These are phyloP conservation scores for Colletotrichum siamense DNA, from an alignment of 2,329 filamentous ascomycete species.

Conservation along the genomic window DNA sequence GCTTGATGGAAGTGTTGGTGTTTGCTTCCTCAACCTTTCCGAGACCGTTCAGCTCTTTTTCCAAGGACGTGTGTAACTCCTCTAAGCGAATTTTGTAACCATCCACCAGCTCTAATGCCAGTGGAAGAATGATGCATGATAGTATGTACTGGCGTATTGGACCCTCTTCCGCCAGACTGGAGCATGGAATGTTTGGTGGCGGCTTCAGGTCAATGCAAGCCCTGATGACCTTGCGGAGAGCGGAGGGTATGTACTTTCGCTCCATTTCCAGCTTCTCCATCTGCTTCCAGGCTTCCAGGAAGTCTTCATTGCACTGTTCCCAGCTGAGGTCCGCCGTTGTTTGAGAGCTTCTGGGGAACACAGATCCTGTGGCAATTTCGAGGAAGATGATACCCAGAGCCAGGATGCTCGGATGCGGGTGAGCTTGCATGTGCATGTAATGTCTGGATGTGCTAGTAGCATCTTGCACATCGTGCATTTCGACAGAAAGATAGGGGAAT, in stretches of 20 bases:
- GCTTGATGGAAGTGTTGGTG: fast-evolving
- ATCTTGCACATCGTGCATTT: not conserved
- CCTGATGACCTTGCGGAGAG: not conserved
- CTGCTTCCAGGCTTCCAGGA: not conserved
- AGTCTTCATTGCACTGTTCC: not conserved
- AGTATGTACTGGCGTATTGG: not conserved
- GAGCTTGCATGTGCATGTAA: not conserved
- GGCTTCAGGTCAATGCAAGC: not conserved
- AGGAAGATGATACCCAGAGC: not conserved
- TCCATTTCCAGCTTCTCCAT: not conserved
- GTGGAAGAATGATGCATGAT: not conserved
- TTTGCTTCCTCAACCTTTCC: not conserved
- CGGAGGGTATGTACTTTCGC: not conserved
- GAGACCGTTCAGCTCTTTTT: not conserved
- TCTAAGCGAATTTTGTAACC: not conserved
- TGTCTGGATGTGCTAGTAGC: fast-evolving
- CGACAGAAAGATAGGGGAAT: not conserved
- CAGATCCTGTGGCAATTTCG: not conserved
- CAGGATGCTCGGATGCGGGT: not conserved
- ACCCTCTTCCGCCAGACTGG: not conserved
- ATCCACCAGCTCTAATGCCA: not conserved
- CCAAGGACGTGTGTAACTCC: not conserved
- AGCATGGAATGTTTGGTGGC: fast-evolving
- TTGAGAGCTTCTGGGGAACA: not conserved
- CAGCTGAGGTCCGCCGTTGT: fast-evolving